Evolutionary conservation across 495 filamentous ascomycete species (phyloP).

Genomic region (Pyrenopolyporus hunteri): DNA sequence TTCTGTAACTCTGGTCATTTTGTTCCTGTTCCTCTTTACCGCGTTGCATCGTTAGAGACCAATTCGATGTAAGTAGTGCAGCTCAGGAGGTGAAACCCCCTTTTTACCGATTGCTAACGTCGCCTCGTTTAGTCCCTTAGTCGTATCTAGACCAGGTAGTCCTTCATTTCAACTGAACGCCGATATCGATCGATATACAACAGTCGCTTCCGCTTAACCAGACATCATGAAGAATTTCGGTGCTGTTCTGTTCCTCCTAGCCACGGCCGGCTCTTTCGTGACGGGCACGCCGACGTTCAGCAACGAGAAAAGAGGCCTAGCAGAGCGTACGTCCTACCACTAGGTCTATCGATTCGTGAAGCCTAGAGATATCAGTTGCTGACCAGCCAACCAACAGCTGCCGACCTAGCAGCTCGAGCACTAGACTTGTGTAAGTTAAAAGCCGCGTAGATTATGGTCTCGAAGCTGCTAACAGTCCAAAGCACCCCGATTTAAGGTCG

Average conservation of each 20-base stretch:
- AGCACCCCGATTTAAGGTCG: neutral
- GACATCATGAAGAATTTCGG: slow-evolving; percentile 31
- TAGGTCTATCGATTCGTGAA: too few relatives aligned
- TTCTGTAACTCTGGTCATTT: slow-evolving; percentile 1
- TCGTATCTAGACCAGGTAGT: slow-evolving; percentile 10
- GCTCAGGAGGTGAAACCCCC: neutral
- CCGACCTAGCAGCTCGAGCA: slow-evolving; percentile 17
- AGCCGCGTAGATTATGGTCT: neutral
- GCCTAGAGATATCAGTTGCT: too few relatives aligned
- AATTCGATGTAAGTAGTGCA: slow-evolving; percentile 4
- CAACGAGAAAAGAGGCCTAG: slow-evolving; percentile 5
- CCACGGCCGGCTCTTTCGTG: slow-evolving; percentile 22
- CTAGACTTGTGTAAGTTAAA: slow-evolving; percentile 8
- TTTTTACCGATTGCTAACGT: slow-evolving; percentile 3
- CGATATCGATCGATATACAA: neutral
- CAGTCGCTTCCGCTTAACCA: slow-evolving; percentile 14
- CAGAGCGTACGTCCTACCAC: slow-evolving; percentile 2
- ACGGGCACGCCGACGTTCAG: slow-evolving; percentile 11
- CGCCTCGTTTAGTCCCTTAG: neutral
- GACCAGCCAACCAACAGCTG: slow-evolving; percentile 10
- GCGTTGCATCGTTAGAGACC: slow-evolving; percentile 2
- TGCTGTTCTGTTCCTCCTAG: slow-evolving; percentile 20
- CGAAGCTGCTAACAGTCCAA: neutral
- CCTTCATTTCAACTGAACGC: neutral
- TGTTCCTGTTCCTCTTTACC: slow-evolving; percentile 10